These are phyloP conservation scores for Leishmania arabica DNA, from an alignment of 208 protist genomes.

Conservation along the genomic window DNA sequence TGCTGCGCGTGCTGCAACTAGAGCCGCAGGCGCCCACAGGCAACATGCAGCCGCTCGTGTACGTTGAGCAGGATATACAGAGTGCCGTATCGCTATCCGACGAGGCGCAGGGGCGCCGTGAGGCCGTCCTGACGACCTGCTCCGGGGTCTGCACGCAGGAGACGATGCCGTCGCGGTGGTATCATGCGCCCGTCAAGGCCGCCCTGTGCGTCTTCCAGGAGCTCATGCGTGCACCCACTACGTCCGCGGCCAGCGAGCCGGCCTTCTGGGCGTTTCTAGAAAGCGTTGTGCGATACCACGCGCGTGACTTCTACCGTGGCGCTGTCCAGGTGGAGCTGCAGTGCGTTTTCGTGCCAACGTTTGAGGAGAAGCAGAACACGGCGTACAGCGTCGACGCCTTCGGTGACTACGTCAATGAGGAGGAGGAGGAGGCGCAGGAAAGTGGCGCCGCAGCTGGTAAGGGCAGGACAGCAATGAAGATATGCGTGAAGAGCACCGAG, in stretches of 20 bases:
- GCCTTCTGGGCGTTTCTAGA: slow-evolving; percentile 37
- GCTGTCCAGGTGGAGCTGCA: slow-evolving; percentile 25
- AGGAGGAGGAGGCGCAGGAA: not conserved
- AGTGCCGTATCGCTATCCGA: not conserved
- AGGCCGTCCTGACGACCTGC: slow-evolving; percentile 13
- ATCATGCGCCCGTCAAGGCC: not conserved
- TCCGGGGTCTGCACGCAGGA: not conserved
- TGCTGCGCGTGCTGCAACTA: slow-evolving; percentile 8
- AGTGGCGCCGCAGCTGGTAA: not conserved
- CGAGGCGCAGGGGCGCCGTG: not conserved
- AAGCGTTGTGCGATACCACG: slow-evolving; percentile 16
- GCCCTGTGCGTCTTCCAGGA: slow-evolving; percentile 12
- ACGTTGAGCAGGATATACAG: slow-evolving; percentile 1
- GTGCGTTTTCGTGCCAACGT: slow-evolving; percentile 16
- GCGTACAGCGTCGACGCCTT: slow-evolving; percentile 21
- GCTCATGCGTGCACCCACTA: not conserved
- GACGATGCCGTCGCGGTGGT: not conserved
- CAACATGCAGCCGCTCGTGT: slow-evolving; percentile 11
- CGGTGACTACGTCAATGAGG: not conserved
- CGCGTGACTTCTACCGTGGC: slow-evolving; percentile 13
- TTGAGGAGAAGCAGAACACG: slow-evolving; percentile 8
- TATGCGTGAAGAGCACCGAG: not conserved
- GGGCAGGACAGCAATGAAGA: not conserved
- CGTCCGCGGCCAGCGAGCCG: not conserved
- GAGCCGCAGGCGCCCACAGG: slow-evolving; percentile 4